Conservation (phyloP, 169 alveolate genomes). For the Cryptosporidium ubiquitum region DNA sequence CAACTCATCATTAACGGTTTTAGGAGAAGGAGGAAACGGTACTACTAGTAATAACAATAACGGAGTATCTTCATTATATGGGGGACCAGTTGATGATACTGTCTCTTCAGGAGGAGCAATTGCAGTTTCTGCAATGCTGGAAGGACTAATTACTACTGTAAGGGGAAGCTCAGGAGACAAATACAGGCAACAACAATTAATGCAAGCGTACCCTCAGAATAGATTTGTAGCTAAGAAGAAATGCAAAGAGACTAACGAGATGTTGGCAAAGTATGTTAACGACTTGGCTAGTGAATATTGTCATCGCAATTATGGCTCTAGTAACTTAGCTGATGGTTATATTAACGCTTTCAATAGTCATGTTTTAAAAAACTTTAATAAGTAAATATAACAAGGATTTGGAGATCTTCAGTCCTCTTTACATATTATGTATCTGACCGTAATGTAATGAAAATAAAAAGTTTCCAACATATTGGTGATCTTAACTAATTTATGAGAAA, state of each 20-base stretch:
- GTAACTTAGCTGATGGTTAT: constrained; percentile 68
- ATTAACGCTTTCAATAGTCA: constrained; percentile 71
- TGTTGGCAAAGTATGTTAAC: constrained; percentile 61
- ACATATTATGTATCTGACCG: no score
- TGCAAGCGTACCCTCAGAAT: constrained; percentile 72
- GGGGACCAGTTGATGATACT: neutral
- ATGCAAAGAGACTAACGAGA: constrained; percentile 65
- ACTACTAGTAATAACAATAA: neutral
- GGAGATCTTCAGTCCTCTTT: constrained; percentile 2
- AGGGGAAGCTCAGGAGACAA: constrained; percentile 65
- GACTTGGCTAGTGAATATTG: constrained; percentile 70
- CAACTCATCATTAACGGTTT: neutral
- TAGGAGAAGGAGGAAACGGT: neutral
- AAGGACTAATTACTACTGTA: constrained; percentile 58
- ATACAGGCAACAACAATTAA: constrained; percentile 47
- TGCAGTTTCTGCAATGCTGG: constrained; percentile 71
- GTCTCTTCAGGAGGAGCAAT: constrained; percentile 66
- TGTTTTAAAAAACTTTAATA: constrained; percentile 44
- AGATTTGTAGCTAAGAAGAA: constrained; percentile 65
- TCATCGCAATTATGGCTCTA: constrained; percentile 69
- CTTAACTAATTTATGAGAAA: no score
- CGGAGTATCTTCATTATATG: neutral
- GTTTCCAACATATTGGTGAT: no score
- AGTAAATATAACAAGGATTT: neutral
- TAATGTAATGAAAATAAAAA: no score